Percentiles rank a stretch among this genome's conserved stretches.
These are phyloP conservation scores for Xylaria sp. DNA, from an alignment of 2,329 filamentous ascomycete genomes.

Conservation along the genomic window DNA sequence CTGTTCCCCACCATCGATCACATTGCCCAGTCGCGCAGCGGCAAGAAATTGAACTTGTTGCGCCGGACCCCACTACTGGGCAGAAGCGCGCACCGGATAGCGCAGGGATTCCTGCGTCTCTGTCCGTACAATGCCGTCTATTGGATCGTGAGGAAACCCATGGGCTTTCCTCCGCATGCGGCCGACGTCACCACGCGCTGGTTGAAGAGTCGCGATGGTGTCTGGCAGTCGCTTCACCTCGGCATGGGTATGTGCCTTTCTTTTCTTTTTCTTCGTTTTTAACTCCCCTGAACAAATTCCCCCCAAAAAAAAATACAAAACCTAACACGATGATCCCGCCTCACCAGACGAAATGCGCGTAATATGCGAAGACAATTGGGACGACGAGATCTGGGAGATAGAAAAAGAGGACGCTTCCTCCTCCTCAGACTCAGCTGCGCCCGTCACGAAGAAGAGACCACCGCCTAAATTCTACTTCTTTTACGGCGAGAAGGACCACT, in stretches of 20 bases:
- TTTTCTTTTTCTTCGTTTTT: neutral
- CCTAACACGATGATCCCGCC: neutral
- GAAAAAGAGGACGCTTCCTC: conserved; percentile 28
- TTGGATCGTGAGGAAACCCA: conserved; percentile 39
- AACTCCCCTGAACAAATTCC: no score
- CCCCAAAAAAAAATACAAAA: neutral
- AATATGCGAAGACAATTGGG: conserved; percentile 56
- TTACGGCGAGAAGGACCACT: conserved; percentile 56
- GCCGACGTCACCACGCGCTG: conserved; percentile 49
- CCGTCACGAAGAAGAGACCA: neutral
- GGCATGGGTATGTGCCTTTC: conserved; percentile 36
- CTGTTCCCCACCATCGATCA: conserved; percentile 72
- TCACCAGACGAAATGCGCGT: conserved; percentile 48
- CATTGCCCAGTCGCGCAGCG: conserved; percentile 58
- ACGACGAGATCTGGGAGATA: conserved; percentile 53
- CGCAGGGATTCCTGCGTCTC: conserved; percentile 38
- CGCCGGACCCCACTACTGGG: conserved; percentile 40
- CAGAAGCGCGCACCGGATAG: conserved; percentile 38
- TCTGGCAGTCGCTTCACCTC: conserved; percentile 55
- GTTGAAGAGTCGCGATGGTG: conserved; percentile 51
- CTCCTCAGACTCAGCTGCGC: conserved; percentile 32
- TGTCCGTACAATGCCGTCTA: conserved; percentile 38
- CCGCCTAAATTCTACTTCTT: conserved; percentile 52
- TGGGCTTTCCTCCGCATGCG: conserved; percentile 46
- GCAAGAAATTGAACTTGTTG: conserved; percentile 45